Percentiles rank a stretch among this genome's conserved stretches.
Conservation (phyloP, 1,284 basidiomycete species). For the Fomitopsis pinicola region DNA sequence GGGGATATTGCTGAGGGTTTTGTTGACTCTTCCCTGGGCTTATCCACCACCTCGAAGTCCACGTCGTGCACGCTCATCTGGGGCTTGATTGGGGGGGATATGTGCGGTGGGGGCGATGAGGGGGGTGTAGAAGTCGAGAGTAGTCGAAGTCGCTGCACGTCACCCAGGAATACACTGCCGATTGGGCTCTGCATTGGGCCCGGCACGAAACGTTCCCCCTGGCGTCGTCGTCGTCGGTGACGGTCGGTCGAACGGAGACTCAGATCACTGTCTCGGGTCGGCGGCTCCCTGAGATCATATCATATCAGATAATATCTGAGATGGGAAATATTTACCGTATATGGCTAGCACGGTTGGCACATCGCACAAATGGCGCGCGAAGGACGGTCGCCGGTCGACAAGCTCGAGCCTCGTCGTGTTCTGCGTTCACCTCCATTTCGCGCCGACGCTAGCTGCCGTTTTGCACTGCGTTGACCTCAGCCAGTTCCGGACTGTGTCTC, state of each 20-base stretch:
- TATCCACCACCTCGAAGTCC: conserved; percentile 14
- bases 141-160: conserved; percentile 57
- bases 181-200: conserved; percentile 29
- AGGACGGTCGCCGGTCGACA: not conserved
- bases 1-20: conserved; percentile 48
- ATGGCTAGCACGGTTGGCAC: not conserved
- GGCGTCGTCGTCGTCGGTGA: not conserved
- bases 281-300: no score
- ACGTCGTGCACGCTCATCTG: conserved; percentile 15
- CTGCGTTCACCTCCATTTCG: not conserved
- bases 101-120: conserved; percentile 50
- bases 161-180: conserved; percentile 74
- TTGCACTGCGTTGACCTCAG: not conserved
- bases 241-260: not conserved
- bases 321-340: not conserved
- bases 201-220: not conserved
- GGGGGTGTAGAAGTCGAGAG: conserved; percentile 60
- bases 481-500: not conserved
- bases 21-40: conserved; percentile 9
- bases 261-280: not conserved
- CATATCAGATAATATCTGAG: not conserved
- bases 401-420: not conserved
- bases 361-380: not conserved
- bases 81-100: conserved; percentile 14
- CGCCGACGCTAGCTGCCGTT: not conserved